These are phyloP conservation scores for Spirogloea muscicola DNA, from an alignment of 139 green algal species.

Conservation along the genomic window DNA sequence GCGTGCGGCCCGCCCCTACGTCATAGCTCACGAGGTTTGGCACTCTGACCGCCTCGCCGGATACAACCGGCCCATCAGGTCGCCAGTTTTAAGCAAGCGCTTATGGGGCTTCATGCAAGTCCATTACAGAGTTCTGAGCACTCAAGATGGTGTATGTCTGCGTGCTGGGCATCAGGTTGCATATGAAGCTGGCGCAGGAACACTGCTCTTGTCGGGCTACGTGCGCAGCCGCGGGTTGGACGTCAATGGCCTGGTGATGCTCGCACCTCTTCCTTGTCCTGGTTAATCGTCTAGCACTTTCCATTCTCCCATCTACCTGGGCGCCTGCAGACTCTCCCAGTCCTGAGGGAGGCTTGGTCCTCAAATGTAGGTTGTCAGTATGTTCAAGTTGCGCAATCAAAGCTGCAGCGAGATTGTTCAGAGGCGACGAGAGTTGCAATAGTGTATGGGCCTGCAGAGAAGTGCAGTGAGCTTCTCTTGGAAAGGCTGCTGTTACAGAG, in stretches of 20 bases:
- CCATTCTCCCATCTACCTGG: neutral
- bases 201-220: constrained; percentile 24
- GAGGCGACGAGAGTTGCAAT: too few species aligned
- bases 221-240: constrained; percentile 18
- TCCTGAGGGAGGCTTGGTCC: too few species aligned
- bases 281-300: neutral
- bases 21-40: constrained; percentile 28
- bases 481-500: too few species aligned
- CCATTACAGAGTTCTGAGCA: neutral
- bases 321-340: neutral
- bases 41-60: neutral
- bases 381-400: too few species aligned
- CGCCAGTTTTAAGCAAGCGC: neutral
- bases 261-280: neutral
- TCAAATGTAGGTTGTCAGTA: too few species aligned
- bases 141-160: neutral
- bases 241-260: constrained; percentile 13
- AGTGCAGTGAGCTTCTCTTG: too few species aligned
- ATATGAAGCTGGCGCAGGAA: neutral
- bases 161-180: neutral
- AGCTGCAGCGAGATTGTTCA: too few species aligned
- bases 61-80: neutral
- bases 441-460: too few species aligned
- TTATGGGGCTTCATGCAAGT: neutral
- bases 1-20: constrained; percentile 17